phyloP scores from a whole-genome alignment of 306 rosid species.

The Trifolium fragiferum region DNA sequence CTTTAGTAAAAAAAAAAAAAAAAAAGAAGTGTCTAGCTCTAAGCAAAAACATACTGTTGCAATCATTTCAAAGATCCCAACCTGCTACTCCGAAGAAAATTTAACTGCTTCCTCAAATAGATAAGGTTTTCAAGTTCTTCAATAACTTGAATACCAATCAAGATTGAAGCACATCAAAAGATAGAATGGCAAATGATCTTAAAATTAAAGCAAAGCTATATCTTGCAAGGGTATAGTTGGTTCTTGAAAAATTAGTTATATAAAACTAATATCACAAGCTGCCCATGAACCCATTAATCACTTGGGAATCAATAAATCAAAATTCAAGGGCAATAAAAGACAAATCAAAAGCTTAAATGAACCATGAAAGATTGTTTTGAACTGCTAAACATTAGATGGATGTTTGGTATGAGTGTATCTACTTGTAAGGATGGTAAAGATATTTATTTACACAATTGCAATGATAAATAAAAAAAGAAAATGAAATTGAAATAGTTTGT shows the following conservation, averaged over 20 bases:
- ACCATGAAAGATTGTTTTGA: constrained; percentile 55
- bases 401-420: constrained; percentile 62
- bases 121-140: not conserved
- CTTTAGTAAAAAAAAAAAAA: no score
- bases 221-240: not conserved
- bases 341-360: constrained; percentile 1
- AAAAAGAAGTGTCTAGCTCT: no score
- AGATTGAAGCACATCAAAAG: not conserved
- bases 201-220: not conserved
- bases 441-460: constrained; percentile 89
- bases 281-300: not conserved
- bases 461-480: constrained; percentile 52
- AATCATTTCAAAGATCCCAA: no score
- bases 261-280: not conserved
- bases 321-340: not conserved
- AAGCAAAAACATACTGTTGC: no score
- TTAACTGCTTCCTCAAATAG: not conserved
- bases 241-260: not conserved
- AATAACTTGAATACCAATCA: not conserved
- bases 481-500: constrained; percentile 41
- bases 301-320: not conserved
- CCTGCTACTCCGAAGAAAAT: not conserved
- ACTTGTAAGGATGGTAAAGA: constrained; percentile 45
- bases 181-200: not conserved
- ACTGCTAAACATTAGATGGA: constrained; percentile 59